phyloP scores from a whole-genome alignment of 495 filamentous ascomycete genomes.

The Beverwykella pulmonaria region DNA sequence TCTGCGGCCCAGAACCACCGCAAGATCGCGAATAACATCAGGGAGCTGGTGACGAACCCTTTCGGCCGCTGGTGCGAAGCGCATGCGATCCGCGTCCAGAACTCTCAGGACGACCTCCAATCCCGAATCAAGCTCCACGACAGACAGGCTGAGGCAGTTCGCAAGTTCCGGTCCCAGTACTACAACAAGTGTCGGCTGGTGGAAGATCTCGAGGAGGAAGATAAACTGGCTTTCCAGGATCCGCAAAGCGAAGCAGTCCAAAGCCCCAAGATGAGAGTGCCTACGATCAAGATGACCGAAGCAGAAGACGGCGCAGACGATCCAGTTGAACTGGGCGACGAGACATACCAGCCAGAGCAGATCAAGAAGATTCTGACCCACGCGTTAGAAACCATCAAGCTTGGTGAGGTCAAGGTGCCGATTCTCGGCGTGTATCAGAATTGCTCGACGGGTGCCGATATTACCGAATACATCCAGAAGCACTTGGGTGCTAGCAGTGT shows the following conservation, averaged over 20 bases:
- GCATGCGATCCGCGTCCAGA: conserved; percentile 85
- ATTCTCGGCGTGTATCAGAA: conserved; percentile 95
- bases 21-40: conserved; percentile 94
- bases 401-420: conserved; percentile 89
- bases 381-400: conserved; percentile 82
- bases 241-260: conserved; percentile 60
- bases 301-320: conserved; percentile 65
- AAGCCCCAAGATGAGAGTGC: conserved; percentile 61
- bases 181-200: conserved; percentile 98
- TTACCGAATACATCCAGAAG: conserved; percentile 91
- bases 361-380: conserved; percentile 86
- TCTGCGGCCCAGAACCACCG: conserved; percentile 86
- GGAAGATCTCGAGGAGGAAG: conserved; percentile 97
- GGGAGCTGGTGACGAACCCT: conserved; percentile 89
- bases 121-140: conserved; percentile 86
- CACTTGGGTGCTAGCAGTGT: conserved; percentile 81
- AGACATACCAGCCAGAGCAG: conserved; percentile 78
- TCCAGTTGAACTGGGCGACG: conserved; percentile 86
- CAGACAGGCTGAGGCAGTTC: conserved; percentile 83
- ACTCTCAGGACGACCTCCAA: conserved; percentile 92
- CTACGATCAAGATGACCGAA: conserved; percentile 56
- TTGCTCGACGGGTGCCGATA: conserved; percentile 84
- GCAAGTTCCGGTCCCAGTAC: conserved; percentile 91
- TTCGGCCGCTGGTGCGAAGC: conserved; percentile 95
- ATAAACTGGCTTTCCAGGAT: conserved; percentile 94